Conservation (phyloP, 371 early-diverging fungal genomes). For the Circinella umbellata region DNA sequence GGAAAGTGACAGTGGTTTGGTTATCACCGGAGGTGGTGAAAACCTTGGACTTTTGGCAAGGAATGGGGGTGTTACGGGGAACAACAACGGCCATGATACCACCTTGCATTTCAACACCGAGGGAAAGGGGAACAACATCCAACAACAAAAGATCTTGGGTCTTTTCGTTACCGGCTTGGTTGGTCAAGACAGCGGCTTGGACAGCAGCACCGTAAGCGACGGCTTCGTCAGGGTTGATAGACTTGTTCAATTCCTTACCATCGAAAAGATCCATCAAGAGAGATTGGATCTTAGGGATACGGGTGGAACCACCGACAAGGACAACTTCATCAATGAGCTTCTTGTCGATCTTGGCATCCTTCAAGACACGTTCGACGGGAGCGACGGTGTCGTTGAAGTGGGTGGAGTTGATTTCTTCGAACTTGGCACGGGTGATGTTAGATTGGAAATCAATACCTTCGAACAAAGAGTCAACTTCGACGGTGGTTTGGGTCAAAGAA, state of each 20-base stretch:
- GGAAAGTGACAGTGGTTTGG: conserved; percentile 97
- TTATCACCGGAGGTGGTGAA: conserved; percentile 99
- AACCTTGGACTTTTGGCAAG: conserved; percentile 96
- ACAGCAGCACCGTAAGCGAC: conserved; percentile 97
- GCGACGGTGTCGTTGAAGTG: conserved; percentile 83
- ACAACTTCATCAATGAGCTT: conserved; percentile 93
- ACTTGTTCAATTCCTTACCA: conserved; percentile 84
- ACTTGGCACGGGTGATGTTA: conserved; percentile 91
- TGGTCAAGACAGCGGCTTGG: conserved; percentile 85
- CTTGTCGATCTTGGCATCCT: conserved; percentile 95
- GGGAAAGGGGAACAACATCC: conserved; percentile 91
- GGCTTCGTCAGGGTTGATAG: conserved; percentile 95
- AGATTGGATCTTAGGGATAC: conserved; percentile 99
- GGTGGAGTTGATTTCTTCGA: conserved; percentile 92
- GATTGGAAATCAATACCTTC: conserved; percentile 89
- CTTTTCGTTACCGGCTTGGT: conserved; percentile 70
- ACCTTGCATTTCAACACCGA: conserved; percentile 97
- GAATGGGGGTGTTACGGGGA: conserved; percentile 96
- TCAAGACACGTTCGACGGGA: conserved; percentile 81
- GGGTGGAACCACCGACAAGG: conserved; percentile 99
- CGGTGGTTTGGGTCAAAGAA: conserved; percentile 78
- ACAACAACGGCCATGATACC: conserved; percentile 98
- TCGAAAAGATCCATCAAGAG: conserved; percentile 94
- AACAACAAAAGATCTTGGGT: conserved; percentile 84
- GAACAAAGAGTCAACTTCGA: conserved; percentile 91